Base-by-base conservation (phyloP, 116 monocot genomes). In the Cymodocea nodosa region DNA sequence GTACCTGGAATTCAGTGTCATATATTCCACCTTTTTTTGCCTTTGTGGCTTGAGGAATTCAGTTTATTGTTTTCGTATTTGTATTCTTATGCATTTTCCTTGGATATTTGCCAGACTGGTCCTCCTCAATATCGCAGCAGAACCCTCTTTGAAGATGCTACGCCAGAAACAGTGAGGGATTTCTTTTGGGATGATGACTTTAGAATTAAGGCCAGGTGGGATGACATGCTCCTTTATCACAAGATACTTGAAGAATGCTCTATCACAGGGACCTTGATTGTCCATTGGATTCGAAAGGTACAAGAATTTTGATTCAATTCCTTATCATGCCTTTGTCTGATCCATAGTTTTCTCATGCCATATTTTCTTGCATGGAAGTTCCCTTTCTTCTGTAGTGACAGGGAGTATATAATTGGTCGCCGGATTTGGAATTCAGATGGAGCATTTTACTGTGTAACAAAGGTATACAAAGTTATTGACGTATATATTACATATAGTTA, bases 181-280 rank as follows among this genome's bases (percentile, higher is more conserved):
- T 90, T 97, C 71, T 97, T 97, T 62, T 91, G 97, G 97, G 97
- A 97, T 53, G 97, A 97, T 57, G 82, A 91, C 48, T 97, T 87
- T 69, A 54, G 97, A 56, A 62, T 78, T 13, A 78, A 78, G 59
- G 81, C 77, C 56, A 85, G 73, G 62, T 97, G 97, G 97, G 97
- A 97, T 73, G 97, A 97, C 71, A 97, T 97, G 97, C 97, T 97
- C 50, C 78, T 97, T 35, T 69, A 87, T 23, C 82, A 90, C 50
- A 62, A 78, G 19, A 80, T 76, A 24, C 67, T 97, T 63, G 84
- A 91, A 74, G 78, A 83, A 72, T 90, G 88, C 60, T 24, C 23
- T 9, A 73, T 60, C 18, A 97, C 97, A 2, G 97, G 97, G 61
- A 88, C 85, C 1, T 84, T 90, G 83, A 51, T 91, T 11, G 85